phyloP scores from a whole-genome alignment of 116 monocot species.

The Trichopus zeylanicus region DNA sequence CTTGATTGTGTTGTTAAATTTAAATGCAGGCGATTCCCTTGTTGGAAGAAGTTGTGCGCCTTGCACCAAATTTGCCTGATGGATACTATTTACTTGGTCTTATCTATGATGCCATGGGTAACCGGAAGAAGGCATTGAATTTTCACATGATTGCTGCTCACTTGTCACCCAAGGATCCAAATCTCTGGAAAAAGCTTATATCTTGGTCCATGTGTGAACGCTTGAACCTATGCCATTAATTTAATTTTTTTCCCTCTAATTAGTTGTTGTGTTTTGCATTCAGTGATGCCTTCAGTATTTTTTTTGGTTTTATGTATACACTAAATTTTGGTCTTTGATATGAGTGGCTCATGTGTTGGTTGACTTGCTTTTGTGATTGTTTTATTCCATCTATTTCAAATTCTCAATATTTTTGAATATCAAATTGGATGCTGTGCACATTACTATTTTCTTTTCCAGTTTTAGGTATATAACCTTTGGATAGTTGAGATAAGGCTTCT shows the following conservation, averaged over 20 bases:
- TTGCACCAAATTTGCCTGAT: slow-evolving; percentile 73
- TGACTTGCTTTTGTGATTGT: too few relatives aligned
- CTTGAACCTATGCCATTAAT: not conserved
- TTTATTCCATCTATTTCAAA: too few relatives aligned
- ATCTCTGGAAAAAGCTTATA: slow-evolving; percentile 86
- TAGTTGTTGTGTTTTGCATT: too few relatives aligned
- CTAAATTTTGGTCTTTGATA: too few relatives aligned
- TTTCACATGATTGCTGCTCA: slow-evolving; percentile 90
- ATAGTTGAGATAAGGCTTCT: too few relatives aligned
- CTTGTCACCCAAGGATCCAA: slow-evolving; percentile 74
- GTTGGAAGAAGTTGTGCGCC: slow-evolving; percentile 62
- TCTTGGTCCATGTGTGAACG: slow-evolving; percentile 76
- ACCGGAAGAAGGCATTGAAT: slow-evolving; percentile 66
- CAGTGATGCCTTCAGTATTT: too few relatives aligned
- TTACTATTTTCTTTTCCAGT: too few relatives aligned
- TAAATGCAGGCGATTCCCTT: slow-evolving; percentile 62
- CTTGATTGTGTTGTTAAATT: not conserved
- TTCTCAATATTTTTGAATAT: too few relatives aligned
- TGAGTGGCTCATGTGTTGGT: too few relatives aligned
- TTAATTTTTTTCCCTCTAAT: not conserved
- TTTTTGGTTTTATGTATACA: too few relatives aligned
- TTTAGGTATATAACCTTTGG: too few relatives aligned
- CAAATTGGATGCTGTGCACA: too few relatives aligned
- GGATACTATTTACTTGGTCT: slow-evolving; percentile 73
- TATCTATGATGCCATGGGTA: slow-evolving; percentile 56